These are phyloP conservation scores for Venturiaceae sp. DNA, from an alignment of 2,329 filamentous ascomycete genomes.

Conservation along the genomic window DNA sequence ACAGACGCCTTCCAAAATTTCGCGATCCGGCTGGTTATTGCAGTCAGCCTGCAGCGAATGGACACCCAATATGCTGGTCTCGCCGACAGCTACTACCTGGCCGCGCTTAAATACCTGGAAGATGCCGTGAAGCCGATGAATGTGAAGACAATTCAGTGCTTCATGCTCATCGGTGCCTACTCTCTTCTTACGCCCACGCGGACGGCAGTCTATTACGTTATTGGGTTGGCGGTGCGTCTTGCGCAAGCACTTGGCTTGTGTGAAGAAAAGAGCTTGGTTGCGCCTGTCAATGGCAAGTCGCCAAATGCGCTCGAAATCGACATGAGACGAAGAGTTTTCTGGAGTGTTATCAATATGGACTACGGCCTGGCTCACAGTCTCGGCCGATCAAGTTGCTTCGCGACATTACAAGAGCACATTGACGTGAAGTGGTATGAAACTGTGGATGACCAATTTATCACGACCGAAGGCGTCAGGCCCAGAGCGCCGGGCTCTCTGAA, in stretches of 20 bases:
- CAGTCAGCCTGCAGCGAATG: constrained; percentile 89
- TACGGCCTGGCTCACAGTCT: constrained; percentile 79
- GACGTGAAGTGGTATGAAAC: constrained; percentile 79
- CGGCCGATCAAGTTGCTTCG: constrained; percentile 78
- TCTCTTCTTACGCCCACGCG: constrained; percentile 86
- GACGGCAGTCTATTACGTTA: constrained; percentile 86
- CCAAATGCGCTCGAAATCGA: constrained; percentile 71
- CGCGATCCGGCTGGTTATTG: constrained; percentile 80
- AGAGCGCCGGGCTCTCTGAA: constrained; percentile 63
- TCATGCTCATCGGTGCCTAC: constrained; percentile 80
- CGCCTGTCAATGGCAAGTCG: constrained; percentile 47
- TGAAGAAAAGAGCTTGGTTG: constrained; percentile 77
- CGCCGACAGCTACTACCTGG: constrained; percentile 89
- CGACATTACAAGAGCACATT: constrained; percentile 70
- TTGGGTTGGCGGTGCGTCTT: constrained; percentile 78
- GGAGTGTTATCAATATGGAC: constrained; percentile 84
- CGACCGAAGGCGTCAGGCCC: constrained; percentile 60
- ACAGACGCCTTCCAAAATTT: constrained; percentile 79
- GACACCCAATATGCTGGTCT: constrained; percentile 84
- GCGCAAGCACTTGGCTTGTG: constrained; percentile 81
- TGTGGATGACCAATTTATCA: constrained; percentile 77
- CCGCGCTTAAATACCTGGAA: constrained; percentile 77
- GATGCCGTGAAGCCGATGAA: constrained; percentile 81
- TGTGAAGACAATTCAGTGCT: constrained; percentile 79
- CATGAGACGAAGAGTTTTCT: constrained; percentile 79